Conservation (phyloP, 2,329 filamentous ascomycete species). For the Rhynchosporium agropyri region DNA sequence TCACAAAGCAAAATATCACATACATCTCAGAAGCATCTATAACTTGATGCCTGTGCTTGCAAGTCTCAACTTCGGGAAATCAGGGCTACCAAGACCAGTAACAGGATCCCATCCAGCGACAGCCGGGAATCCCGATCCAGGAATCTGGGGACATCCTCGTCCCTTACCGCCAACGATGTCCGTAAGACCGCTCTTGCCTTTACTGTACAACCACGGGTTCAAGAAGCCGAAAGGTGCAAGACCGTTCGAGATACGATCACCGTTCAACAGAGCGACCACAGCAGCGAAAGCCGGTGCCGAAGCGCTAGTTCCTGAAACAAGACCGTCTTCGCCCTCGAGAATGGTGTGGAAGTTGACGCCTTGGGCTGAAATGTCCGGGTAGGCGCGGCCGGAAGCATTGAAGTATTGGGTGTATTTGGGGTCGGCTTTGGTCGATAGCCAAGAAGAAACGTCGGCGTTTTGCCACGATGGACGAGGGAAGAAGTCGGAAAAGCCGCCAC, state of each 20-base stretch:
- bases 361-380: conserved; percentile 53
- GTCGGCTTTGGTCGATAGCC: conserved; percentile 46
- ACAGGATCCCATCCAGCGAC: conserved; percentile 48
- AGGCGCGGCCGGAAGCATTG: conserved; percentile 51
- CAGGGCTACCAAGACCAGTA: conserved; percentile 47
- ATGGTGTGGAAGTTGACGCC: conserved; percentile 54
- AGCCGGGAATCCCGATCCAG: conserved; percentile 21
- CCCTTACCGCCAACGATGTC: conserved; percentile 41
- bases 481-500: conserved; percentile 55
- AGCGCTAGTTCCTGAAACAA: conserved; percentile 45
- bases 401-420: conserved; percentile 46
- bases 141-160: conserved; percentile 19
- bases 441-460: conserved; percentile 45
- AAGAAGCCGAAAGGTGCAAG: conserved; percentile 54
- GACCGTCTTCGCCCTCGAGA: conserved; percentile 21
- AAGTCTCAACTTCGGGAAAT: conserved; percentile 28
- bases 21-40: background rate
- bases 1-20: background rate
- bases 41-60: conserved; percentile 13
- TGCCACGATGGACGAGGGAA: conserved; percentile 53
- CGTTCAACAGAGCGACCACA: conserved; percentile 63
- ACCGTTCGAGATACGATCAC: conserved; percentile 43
- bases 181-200: conserved; percentile 50
- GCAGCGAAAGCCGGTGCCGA: conserved; percentile 60
- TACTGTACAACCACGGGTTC: conserved; percentile 61